Evolutionary conservation across 2,329 filamentous ascomycete species (phyloP), one percentile per base, ranked within the genome.

Genomic region (Colletotrichum aenigma): DNA sequence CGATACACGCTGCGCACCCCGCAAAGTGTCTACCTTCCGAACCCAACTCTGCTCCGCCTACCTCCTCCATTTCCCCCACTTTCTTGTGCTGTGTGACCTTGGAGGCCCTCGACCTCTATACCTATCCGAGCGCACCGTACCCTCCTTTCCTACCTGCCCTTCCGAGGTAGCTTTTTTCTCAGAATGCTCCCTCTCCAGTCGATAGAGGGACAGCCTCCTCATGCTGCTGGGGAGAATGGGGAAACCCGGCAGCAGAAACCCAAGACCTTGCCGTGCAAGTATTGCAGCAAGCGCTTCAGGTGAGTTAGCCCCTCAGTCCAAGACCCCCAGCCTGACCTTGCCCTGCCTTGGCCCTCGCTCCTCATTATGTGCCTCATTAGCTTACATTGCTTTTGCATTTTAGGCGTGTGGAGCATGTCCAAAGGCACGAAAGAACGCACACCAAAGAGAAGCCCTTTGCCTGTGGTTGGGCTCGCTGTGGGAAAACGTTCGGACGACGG

Each of bases 401-500:
- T 83, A 92, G 91, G 82, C 90, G 91, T 79, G 90, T 92, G 78
- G 91, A 93, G 82, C 91, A 93, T 83, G 90, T 93, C 69, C 90
- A 92, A 82, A 87, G 91, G 81, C 91, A 93, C 82, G 90, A 92
- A 82, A 88, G 91, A 77, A 92, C 90, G 38, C 91, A 93, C 83
- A 93, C 91, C 78, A 92, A 92, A 80, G 91, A 92, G 84, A 92
- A 92, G 82, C 91, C 91, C 10, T 93, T 92, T 81, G 87, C 89
- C 66, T 93, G 91, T 79, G 86, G 80, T 77, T 91, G 90, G 89
- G 87, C 88, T 80, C 87, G 89, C 56, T 93, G 91, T 83, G 90
- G 91, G 65, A 92, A 92, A 84, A 91, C 88, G 3, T 93, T 92
- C 84, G 90, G 90, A 80, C 86, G 91, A 85, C 87, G 90, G 91